Evolutionary conservation across 2,329 filamentous ascomycete species (phyloP), one percentile per base, ranked within the genome.

Genomic region (Zarea fungicola): DNA sequence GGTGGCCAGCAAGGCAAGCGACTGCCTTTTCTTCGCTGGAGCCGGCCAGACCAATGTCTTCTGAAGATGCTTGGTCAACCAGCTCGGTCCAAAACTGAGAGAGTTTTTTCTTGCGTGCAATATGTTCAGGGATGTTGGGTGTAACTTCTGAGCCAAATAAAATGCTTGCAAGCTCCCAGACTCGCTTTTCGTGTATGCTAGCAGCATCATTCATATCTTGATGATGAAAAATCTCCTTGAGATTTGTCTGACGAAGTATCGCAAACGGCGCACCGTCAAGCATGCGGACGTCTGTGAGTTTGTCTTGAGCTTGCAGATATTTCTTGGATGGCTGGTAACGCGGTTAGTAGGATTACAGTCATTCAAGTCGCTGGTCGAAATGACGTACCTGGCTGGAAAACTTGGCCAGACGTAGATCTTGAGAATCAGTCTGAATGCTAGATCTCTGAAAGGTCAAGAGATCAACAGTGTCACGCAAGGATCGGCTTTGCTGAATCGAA

Each of bases 111-210:
- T 86, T 77, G 29, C 81, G 77, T 18, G 70, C 39, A 35, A 64
- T 61, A 29, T 72, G 64, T 5, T 64, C 58, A 1, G 66, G 60
- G 10, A 70, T 58, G 1, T 75, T 70, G 3, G 65, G 50, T 14
- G 70, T 42, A 3, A 53, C 70, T 10, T 81, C 54, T n/a, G 83
- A 74, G 55, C 96, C 90, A 60, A 96, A 99, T 4, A 99, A 76
- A 31, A 96, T 84, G 50, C 87, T 87, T 1, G 89, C 85, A 29
- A 99, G 74, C 52, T 89, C 80, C 93, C 95, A 99, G 1, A 93
- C 82, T 13, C 82, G 74, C 59, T 83, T 81, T 66, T 95, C 89
- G 50, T 89, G 80, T 18, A 71, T 65, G 47, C 66, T 73, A 19
- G 73, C 73, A 14, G 71, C 68, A 54, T 71, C 65, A 18, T 63